Evolutionary conservation across 2,329 filamentous ascomycete genomes (phyloP).

Genomic region (Aaosphaeria pasadenensis): DNA sequence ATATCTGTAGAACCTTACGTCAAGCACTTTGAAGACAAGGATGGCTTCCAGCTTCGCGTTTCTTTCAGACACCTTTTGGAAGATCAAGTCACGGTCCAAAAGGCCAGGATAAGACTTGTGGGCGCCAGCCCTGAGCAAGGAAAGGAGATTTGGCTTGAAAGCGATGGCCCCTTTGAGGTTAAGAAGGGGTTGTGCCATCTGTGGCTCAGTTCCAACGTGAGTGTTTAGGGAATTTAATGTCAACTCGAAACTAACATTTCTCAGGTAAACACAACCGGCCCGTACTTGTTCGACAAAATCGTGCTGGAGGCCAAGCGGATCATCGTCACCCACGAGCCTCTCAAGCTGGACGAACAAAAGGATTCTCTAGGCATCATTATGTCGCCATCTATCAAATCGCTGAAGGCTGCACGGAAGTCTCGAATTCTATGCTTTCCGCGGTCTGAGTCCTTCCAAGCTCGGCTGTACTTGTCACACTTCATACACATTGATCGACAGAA

Average conservation of each 20-base stretch:
- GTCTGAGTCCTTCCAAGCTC: constrained; percentile 64
- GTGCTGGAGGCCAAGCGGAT: constrained; percentile 64
- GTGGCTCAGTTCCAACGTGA: constrained; percentile 47
- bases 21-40: constrained; percentile 65
- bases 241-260: constrained; percentile 11
- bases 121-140: constrained; percentile 53
- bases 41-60: constrained; percentile 72
- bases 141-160: constrained; percentile 67
- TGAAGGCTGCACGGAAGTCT: constrained; percentile 43
- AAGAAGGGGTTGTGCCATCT: constrained; percentile 55
- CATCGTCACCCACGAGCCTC: constrained; percentile 62
- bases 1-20: constrained; percentile 67
- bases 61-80: constrained; percentile 69
- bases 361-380: constrained; percentile 49
- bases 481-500: constrained; percentile 79
- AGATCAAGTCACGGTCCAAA: constrained; percentile 65
- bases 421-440: constrained; percentile 73
- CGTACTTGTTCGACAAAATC: constrained; percentile 72
- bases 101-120: constrained; percentile 62
- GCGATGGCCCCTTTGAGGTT: constrained; percentile 45
- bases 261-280: constrained; percentile 65
- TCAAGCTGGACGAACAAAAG: constrained; percentile 48
- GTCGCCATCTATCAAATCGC: constrained; percentile 31
- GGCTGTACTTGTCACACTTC: constrained; percentile 62
- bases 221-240: constrained; percentile 2